Evolutionary conservation across 768 basidiomycete genomes (phyloP).

Genomic region (Naganishia vishniacii): DNA sequence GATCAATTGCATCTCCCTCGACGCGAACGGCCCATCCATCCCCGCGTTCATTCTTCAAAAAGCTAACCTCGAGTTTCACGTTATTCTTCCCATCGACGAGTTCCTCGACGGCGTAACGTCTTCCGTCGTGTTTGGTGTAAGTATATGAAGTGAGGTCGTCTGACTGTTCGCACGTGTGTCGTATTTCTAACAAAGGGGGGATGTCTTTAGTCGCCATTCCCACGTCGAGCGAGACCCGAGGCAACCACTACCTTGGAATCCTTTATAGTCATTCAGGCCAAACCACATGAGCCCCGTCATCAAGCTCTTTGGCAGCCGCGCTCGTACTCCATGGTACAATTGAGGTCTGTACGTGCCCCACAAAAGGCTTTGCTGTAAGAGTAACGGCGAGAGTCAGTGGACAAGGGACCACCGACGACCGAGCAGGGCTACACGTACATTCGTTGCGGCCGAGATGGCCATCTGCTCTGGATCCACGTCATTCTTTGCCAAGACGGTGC

Average conservation of each 20-base stretch:
- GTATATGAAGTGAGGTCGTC: constrained; percentile 76
- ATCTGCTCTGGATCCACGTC: constrained; percentile 3
- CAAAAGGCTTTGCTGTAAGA: constrained; percentile 50
- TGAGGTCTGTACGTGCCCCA: constrained; percentile 89
- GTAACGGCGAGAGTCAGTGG: background rate
- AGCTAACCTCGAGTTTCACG: constrained; percentile 73
- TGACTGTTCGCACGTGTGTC: constrained; percentile 83
- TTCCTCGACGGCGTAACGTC: constrained; percentile 78
- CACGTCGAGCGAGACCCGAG: background rate
- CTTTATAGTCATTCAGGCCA: constrained; percentile 76
- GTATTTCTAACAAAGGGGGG: constrained; percentile 52
- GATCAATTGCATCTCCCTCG: constrained; percentile 32
- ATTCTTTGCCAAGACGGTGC: background rate
- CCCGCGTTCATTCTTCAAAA: constrained; percentile 73
- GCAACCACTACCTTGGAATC: constrained; percentile 52
- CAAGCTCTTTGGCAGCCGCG: constrained; percentile 77
- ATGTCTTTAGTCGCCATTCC: constrained; percentile 1
- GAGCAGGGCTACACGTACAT: background rate
- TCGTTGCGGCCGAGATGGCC: constrained; percentile 9
- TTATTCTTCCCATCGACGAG: constrained; percentile 77
- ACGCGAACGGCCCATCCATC: constrained; percentile 50
- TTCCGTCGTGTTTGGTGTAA: constrained; percentile 80
- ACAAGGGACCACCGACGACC: background rate
- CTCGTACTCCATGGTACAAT: constrained; percentile 88
- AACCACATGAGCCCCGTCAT: constrained; percentile 94